Evolutionary conservation across 2,329 filamentous ascomycete genomes (phyloP).

Genomic region (Aureobasidium leucospermi): DNA sequence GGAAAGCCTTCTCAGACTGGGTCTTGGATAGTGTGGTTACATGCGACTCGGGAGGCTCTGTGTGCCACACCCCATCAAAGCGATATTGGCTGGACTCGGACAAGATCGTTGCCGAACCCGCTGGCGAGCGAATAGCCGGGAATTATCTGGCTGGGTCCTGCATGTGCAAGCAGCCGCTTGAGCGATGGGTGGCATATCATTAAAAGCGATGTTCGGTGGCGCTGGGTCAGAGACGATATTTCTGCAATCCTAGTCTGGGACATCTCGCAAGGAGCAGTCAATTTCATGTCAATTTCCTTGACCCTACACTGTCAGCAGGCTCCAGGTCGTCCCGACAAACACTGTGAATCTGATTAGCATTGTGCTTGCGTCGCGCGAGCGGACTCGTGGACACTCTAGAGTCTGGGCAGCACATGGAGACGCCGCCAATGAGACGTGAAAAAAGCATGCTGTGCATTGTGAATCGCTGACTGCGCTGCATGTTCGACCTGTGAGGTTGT

Average conservation of each 20-base stretch:
- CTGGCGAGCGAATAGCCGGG: conserved; percentile 1
- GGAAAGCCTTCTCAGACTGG: background rate
- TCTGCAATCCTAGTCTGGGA: background rate
- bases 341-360: background rate
- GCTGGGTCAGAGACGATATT: background rate
- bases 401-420: background rate
- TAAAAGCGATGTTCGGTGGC: background rate
- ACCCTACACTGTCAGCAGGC: background rate
- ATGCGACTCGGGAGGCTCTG: background rate
- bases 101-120: conserved; percentile 7
- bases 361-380: background rate
- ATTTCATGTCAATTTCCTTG: background rate
- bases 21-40: conserved; percentile 4
- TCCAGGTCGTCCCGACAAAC: background rate
- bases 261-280: background rate
- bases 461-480: conserved; percentile 4
- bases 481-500: conserved; percentile 7
- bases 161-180: conserved; percentile 1
- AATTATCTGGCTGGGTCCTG: background rate
- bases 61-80: conserved; percentile 2
- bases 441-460: conserved; percentile 8
- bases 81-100: conserved; percentile 8
- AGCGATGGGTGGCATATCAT: background rate
- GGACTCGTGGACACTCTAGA: background rate
- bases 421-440: background rate